A percentile compares a stretch with the other conserved stretches of the same genome.
Evolutionary conservation across 2,329 filamentous ascomycete genomes (phyloP).

Genomic region (Neopestalotiopsis sp.): DNA sequence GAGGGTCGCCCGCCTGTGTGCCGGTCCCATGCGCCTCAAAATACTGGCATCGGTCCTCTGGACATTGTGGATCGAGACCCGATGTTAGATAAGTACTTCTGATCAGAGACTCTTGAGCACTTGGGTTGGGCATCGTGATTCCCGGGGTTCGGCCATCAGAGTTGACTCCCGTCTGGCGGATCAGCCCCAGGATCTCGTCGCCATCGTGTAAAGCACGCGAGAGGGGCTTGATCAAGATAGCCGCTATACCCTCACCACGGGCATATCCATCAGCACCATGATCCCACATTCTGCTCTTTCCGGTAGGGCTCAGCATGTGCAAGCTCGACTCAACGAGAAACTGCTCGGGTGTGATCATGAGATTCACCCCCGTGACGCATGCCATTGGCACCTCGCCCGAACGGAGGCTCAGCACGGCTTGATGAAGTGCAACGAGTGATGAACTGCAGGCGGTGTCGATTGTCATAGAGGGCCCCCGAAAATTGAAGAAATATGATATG

Average conservation of each 20-base stretch:
- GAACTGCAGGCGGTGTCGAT: slow-evolving; percentile 48
- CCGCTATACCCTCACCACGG: slow-evolving; percentile 59
- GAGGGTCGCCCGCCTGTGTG: slow-evolving; percentile 45
- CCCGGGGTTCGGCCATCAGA: slow-evolving; percentile 57
- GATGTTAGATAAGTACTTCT: slow-evolving; percentile 46
- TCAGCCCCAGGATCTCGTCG: slow-evolving; percentile 49
- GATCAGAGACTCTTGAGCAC: slow-evolving; percentile 51
- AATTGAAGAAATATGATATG: slow-evolving; percentile 46
- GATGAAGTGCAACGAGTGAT: slow-evolving; percentile 42
- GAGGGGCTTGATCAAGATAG: slow-evolving; percentile 56
- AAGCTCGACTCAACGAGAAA: slow-evolving; percentile 48
- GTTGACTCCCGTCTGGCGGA: slow-evolving; percentile 53
- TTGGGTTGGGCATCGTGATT: slow-evolving; percentile 57
- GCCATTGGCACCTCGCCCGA: slow-evolving; percentile 45
- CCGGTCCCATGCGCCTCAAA: slow-evolving; percentile 53
- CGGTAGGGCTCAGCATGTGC: slow-evolving; percentile 50
- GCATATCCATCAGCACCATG: slow-evolving; percentile 58
- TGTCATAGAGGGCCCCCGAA: slow-evolving; percentile 43
- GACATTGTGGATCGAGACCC: slow-evolving; percentile 41
- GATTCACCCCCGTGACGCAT: slow-evolving; percentile 48
- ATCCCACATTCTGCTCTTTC: slow-evolving; percentile 55
- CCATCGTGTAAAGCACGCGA: slow-evolving; percentile 56
- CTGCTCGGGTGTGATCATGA: slow-evolving; percentile 48
- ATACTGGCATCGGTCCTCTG: slow-evolving; percentile 46
- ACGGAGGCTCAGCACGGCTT: slow-evolving; percentile 45